These are phyloP conservation scores for Draba incana DNA, from an alignment of 345 rosid species.

Conservation along the genomic window DNA sequence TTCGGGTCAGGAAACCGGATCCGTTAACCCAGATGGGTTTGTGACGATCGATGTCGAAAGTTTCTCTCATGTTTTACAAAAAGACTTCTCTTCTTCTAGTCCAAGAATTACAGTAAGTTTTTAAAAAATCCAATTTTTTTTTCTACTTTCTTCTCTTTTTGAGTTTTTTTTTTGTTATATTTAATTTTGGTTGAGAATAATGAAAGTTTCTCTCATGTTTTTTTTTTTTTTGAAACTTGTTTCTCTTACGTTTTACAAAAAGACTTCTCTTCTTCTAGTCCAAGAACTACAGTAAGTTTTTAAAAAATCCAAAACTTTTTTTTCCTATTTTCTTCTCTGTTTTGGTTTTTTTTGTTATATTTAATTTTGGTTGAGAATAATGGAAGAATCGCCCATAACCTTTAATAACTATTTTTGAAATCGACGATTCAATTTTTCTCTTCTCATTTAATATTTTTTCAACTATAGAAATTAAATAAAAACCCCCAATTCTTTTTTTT, in stretches of 20 bases:
- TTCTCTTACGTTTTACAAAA: slow-evolving; percentile 33
- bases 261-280: slow-evolving; percentile 38
- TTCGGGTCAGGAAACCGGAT: slow-evolving; percentile 57
- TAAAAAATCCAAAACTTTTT: not conserved
- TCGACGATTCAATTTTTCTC: slow-evolving; percentile 11
- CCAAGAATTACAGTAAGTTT: slow-evolving; percentile 41
- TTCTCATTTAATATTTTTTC: slow-evolving; percentile 31
- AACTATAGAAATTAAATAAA: not conserved
- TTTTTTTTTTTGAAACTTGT: no score
- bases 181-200: slow-evolving; percentile 16
- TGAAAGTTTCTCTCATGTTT: slow-evolving; percentile 50
- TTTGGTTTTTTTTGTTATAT: slow-evolving; percentile 4
- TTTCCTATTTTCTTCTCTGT: not conserved
- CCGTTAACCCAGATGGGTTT: slow-evolving; percentile 62
- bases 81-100: slow-evolving; percentile 40
- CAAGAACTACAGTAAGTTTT: slow-evolving; percentile 39
- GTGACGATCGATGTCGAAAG: slow-evolving; percentile 74
- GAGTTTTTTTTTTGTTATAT: slow-evolving; percentile 4
- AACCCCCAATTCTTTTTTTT: no score
- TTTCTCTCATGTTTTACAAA: slow-evolving; percentile 48
- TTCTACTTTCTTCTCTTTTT: not conserved
- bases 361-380: slow-evolving; percentile 24
- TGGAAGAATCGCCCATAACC: slow-evolving; percentile 32
- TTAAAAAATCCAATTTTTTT: not conserved
- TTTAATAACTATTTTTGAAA: slow-evolving; percentile 1